Base-by-base conservation (phyloP, 805 yeast genomes). In the Wickerhamomyces subpelliculosus region DNA sequence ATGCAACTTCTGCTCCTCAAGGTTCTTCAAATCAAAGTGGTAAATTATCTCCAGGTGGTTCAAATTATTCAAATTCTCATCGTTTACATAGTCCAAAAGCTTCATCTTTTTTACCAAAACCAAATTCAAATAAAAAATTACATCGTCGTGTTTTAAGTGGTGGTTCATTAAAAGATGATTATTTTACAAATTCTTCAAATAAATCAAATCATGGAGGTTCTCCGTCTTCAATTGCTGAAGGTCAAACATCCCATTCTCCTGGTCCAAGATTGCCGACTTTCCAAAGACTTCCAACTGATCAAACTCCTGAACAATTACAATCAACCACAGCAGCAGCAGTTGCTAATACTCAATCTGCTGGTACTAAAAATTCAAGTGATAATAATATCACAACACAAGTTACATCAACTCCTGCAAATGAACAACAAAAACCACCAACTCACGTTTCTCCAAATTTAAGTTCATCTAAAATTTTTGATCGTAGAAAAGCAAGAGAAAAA, bases 141-240 rank as follows among this genome's bases (percentile, higher is more conserved):
- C 52, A 52, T 39, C 50, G 46, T 34, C 32, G 47, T 14, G 54
- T 51, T 3, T 45, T 52, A 5, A 48, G 53, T 12, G 40, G 52
- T 7, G 29, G 46, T 11, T 52, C 56, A 4, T 17, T 45, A 14
- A 42, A 41, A 22, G 34, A 32, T 19, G 55, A 47, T 26, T 41
- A 47, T 26, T 42, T 48, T 32, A 16, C 26, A 16, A 27, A 13
- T 8, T 16, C 9, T 16, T 27, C 43, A 6, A 21, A 31, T 13
- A 24, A 26, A 19, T 28, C 34, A 19, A 20, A 5, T 14, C 10
- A 14, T 21, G 26, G 19, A 21, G 31, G 28, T 36, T 9, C 41
- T 8, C 35, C 47, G 9, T 17, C 35, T 3, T 21, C 35, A 8
- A 10, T 12, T 10, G 4, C 27, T 5, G 38, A 33, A 6, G 29